These are phyloP conservation scores for Tricholoma matsutake DNA, from an alignment of 768 basidiomycete species.

Conservation along the genomic window DNA sequence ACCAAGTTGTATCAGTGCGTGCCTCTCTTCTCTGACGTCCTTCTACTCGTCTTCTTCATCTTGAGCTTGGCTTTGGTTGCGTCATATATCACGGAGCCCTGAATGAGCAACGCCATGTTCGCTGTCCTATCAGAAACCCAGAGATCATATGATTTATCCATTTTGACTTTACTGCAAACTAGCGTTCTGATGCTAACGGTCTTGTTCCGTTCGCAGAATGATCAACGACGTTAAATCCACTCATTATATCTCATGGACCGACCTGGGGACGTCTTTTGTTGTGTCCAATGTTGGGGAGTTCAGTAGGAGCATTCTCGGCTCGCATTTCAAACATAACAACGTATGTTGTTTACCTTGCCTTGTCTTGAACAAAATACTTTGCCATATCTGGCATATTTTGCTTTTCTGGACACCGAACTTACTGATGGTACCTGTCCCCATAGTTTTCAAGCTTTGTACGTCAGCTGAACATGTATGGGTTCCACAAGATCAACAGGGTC, in stretches of 20 bases:
- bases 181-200: constrained; percentile 2
- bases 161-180: neutral
- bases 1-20: constrained; percentile 84
- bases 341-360: constrained; percentile 38
- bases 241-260: constrained; percentile 81
- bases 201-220: constrained; percentile 50
- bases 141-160: neutral
- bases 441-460: constrained; percentile 94
- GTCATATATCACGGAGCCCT: constrained; percentile 8
- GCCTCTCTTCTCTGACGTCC: neutral
- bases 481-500: constrained; percentile 90
- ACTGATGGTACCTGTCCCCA: neutral
- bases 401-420: neutral
- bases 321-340: constrained; percentile 90
- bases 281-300: constrained; percentile 87
- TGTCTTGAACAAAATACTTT: neutral
- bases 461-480: constrained; percentile 96
- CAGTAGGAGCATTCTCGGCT: constrained; percentile 77
- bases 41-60: neutral
- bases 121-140: neutral
- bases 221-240: constrained; percentile 80
- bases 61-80: neutral
- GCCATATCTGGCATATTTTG: neutral
- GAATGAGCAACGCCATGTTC: neutral
- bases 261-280: constrained; percentile 79